Evolutionary conservation across 2,329 filamentous ascomycete genomes (phyloP).

Genomic region (Verticillium nonalfalfae): DNA sequence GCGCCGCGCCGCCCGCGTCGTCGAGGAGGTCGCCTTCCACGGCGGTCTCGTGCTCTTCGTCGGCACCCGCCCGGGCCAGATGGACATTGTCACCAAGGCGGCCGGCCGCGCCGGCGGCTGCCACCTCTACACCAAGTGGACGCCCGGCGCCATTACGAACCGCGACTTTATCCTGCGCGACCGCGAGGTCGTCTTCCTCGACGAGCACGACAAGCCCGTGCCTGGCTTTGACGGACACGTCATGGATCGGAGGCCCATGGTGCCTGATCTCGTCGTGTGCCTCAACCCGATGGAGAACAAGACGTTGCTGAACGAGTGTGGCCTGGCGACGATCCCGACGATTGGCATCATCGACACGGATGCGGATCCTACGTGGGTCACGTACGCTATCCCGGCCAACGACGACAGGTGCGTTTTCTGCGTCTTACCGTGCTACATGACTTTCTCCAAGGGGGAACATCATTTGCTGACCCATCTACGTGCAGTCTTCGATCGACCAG

Average conservation of each 20-base stretch:
- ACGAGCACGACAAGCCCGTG: slow-evolving; percentile 60
- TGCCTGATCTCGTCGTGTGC: slow-evolving; percentile 87
- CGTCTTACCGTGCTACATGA: not conserved
- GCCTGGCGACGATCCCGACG: slow-evolving; percentile 79
- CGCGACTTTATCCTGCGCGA: slow-evolving; percentile 77
- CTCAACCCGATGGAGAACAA: slow-evolving; percentile 92
- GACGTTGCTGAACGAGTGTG: slow-evolving; percentile 85
- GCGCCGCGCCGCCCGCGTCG: slow-evolving; percentile 86
- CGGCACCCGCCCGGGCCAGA: slow-evolving; percentile 78
- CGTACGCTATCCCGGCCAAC: slow-evolving; percentile 93
- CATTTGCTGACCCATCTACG: not conserved
- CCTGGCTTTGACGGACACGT: slow-evolving; percentile 61
- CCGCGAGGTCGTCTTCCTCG: slow-evolving; percentile 66
- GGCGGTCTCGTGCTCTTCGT: slow-evolving; percentile 88
- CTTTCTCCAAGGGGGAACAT: too few species aligned
- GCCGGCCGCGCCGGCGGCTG: slow-evolving; percentile 73
- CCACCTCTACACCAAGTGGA: slow-evolving; percentile 91
- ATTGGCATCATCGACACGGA: slow-evolving; percentile 95
- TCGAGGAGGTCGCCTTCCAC: slow-evolving; percentile 75
- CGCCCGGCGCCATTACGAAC: slow-evolving; percentile 87
- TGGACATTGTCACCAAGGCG: slow-evolving; percentile 72
- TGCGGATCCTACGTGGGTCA: slow-evolving; percentile 86
- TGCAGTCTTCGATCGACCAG: slow-evolving; percentile 71
- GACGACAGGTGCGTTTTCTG: slow-evolving; percentile 68
- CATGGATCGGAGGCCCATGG: slow-evolving; percentile 56